Base-by-base conservation (phyloP, 2,329 filamentous ascomycete species). In the Xylariaceae sp. region DNA sequence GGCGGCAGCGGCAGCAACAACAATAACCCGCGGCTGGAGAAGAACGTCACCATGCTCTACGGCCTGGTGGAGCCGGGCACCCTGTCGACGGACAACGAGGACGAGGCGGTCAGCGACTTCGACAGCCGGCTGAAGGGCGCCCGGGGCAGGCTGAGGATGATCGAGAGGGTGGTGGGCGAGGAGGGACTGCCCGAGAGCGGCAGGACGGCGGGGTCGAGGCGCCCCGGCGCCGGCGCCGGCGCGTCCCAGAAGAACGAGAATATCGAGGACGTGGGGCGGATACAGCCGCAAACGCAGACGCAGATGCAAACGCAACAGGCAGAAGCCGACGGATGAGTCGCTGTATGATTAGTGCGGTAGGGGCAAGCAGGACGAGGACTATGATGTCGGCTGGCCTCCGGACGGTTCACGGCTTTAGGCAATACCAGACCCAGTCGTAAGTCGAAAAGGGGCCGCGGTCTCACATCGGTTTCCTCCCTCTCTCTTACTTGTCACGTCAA, bases 61-160 rank as follows among this genome's bases (percentile, higher is more conserved):
- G 80, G 82, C 16, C 67, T 95, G 11, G 79, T 87, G 3, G 87
- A 94, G 55, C 80, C 81, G 0, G 77, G 78, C 5, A 90, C 79
- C 1, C 61, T 95, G 27, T 79, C 80, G 12, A 89, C 80, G 14
- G 71, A 80, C 38, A 98, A 98, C 54, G 82, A 76, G 4, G 90
- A 96, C 53, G 86, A 94, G 29, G 80, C 82, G 1, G 88, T 98
- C 15, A 82, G 83, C 32, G 89, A 95, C 50, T 89, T 94, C 51
- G 92, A 98, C 51, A 17, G 95, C 55, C 72, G 89, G 10, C 55
- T 94, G 24, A 92, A 89, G 61, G 75, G 85, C 43, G 90, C 88
- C 4, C 75, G 78, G 46, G 83, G 83, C 3, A 95, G 94, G 56
- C 75, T 76, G 2, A 94, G 90, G 60, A 73, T 98, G 29, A 78